phyloP scores from a whole-genome alignment of 306 rosid genomes.

The Lathyrus oleraceus region DNA sequence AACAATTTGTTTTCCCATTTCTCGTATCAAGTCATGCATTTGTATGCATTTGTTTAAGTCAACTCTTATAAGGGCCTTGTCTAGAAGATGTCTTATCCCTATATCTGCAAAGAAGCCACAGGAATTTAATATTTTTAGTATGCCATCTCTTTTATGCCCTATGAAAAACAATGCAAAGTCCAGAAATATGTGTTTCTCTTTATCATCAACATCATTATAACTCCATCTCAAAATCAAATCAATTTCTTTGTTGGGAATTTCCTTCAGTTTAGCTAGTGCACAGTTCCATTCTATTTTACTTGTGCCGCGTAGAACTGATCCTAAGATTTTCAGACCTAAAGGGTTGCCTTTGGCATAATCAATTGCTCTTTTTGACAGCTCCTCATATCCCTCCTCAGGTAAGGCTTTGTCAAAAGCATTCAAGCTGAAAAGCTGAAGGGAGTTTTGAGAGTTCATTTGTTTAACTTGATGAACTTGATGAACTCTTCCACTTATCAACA shows the following conservation, averaged over 20 bases:
- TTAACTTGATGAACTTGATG: slow-evolving; percentile 21
- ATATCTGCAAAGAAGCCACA: neutral
- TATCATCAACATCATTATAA: neutral
- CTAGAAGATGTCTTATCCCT: slow-evolving; percentile 6
- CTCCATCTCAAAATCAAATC: slow-evolving; percentile 17
- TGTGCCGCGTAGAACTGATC: neutral
- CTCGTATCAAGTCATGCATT: slow-evolving; percentile 36
- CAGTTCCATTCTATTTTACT: slow-evolving; percentile 33
- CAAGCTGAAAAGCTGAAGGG: neutral
- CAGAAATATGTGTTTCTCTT: neutral
- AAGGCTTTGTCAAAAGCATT: slow-evolving; percentile 25
- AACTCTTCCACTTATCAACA: neutral
- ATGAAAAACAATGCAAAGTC: slow-evolving; percentile 25
- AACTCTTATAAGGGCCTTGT: slow-evolving; percentile 25
- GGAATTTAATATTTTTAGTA: neutral
- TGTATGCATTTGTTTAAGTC: neutral
- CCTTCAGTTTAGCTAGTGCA: neutral
- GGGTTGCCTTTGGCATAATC: slow-evolving; percentile 37
- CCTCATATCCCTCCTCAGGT: neutral
- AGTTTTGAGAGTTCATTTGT: slow-evolving; percentile 13
- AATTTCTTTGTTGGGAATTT: slow-evolving; percentile 8
- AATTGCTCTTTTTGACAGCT: slow-evolving; percentile 15
- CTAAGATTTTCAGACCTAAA: slow-evolving; percentile 36
- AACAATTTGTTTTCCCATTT: slow-evolving; percentile 31
- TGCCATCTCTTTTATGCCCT: neutral